Percentiles rank a stretch among this genome's conserved stretches.
These are phyloP conservation scores for Fistulinella prunicolor DNA, from an alignment of 768 basidiomycete genomes.

Conservation along the genomic window DNA sequence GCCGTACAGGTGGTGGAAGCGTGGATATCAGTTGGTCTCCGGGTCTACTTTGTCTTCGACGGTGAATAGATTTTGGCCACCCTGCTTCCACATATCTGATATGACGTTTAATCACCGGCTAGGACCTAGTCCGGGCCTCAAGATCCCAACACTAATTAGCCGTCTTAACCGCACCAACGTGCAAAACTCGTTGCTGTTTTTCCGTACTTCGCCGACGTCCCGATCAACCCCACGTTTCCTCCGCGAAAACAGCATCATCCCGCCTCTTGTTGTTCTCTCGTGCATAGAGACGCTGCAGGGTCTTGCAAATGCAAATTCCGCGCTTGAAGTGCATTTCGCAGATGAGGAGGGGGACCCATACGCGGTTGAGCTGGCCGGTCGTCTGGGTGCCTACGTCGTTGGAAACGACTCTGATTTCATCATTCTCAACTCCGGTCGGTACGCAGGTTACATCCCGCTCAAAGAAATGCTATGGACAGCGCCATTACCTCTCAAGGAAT, in stretches of 20 bases:
- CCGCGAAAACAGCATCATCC: constrained; percentile 69
- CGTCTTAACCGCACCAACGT: constrained; percentile 58
- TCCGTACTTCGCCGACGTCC: constrained; percentile 69
- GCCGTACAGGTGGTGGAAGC: constrained; percentile 53
- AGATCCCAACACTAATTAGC: constrained; percentile 63
- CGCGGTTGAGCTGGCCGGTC: constrained; percentile 79
- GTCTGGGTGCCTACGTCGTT: constrained; percentile 68
- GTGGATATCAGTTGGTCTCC: constrained; percentile 66
- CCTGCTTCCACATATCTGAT: constrained; percentile 9
- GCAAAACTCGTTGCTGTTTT: constrained; percentile 68
- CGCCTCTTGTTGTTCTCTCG: constrained; percentile 58
- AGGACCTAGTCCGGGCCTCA: constrained; percentile 73
- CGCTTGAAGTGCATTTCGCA: constrained; percentile 62
- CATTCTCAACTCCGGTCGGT: constrained; percentile 71
- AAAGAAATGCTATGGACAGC: constrained; percentile 70
- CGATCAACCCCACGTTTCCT: constrained; percentile 66
- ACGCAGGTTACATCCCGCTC: constrained; percentile 74
- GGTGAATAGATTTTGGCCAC: constrained; percentile 40
- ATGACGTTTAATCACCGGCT: not conserved
- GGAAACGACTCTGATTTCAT: constrained; percentile 84
- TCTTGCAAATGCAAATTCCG: constrained; percentile 33
- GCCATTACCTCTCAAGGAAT: constrained; percentile 24
- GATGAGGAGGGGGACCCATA: constrained; percentile 83
- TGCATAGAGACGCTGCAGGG: constrained; percentile 54
- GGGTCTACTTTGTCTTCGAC: constrained; percentile 77